These are phyloP conservation scores for Quillaja saponaria DNA, from an alignment of 306 rosid species.

Conservation along the genomic window DNA sequence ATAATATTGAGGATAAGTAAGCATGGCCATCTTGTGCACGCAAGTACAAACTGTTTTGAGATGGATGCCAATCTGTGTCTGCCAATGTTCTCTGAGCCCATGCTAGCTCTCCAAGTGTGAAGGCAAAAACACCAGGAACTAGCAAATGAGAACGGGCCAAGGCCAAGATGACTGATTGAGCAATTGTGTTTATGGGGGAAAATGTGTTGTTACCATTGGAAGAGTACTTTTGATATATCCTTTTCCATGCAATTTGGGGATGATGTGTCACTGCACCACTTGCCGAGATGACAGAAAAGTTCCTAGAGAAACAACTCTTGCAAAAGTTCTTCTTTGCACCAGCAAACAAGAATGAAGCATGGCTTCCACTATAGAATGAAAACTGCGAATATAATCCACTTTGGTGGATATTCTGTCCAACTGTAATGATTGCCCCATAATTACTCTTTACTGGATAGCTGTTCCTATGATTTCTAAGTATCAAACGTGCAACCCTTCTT, in stretches of 20 bases:
- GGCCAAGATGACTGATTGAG: slow-evolving; percentile 89
- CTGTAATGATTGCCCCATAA: slow-evolving; percentile 49
- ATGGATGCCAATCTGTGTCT: slow-evolving; percentile 48
- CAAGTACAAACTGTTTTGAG: slow-evolving; percentile 57
- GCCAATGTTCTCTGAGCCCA: slow-evolving; percentile 59
- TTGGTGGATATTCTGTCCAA: slow-evolving; percentile 51
- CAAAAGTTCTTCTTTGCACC: slow-evolving; percentile 40
- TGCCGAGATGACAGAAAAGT: slow-evolving; percentile 42
- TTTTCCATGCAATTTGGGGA: slow-evolving; percentile 69
- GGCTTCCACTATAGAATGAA: slow-evolving; percentile 44
- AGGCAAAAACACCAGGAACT: slow-evolving; percentile 83
- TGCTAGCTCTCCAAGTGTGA: slow-evolving; percentile 77
- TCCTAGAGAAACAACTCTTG: slow-evolving; percentile 36
- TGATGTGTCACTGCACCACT: slow-evolving; percentile 46
- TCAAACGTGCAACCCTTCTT: slow-evolving; percentile 47
- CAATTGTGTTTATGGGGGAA: slow-evolving; percentile 60
- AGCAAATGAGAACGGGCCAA: slow-evolving; percentile 65
- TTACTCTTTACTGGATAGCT: slow-evolving; percentile 42
- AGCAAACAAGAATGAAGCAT: slow-evolving; percentile 41
- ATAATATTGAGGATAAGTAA: slow-evolving; percentile 48
- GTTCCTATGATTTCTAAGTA: slow-evolving; percentile 40
- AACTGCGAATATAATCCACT: slow-evolving; percentile 44
- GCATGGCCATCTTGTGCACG: slow-evolving; percentile 85
- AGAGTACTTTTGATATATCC: slow-evolving; percentile 53
- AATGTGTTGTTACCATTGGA: slow-evolving; percentile 40